A percentile compares a stretch with the other conserved stretches of the same genome.
Evolutionary conservation across 305 asterid genomes (phyloP).

Genomic region (Fraxinus nigra): DNA sequence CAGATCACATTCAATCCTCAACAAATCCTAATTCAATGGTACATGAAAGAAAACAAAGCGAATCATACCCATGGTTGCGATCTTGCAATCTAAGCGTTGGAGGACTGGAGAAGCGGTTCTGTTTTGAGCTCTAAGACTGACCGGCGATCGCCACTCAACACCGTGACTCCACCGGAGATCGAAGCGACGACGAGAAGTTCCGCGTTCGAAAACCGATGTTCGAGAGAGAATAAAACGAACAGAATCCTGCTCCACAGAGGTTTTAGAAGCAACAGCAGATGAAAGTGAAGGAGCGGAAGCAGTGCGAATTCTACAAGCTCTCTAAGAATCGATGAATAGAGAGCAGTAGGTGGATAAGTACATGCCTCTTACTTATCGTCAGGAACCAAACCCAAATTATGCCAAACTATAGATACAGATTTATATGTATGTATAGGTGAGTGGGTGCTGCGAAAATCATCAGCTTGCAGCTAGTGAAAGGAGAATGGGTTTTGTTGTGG

Average conservation of each 20-base stretch:
- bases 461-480: slow-evolving; percentile 8
- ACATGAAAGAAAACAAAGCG: neutral
- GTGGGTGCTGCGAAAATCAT: neutral
- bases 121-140: slow-evolving; percentile 63
- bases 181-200: slow-evolving; percentile 38
- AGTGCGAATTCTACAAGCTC: slow-evolving; percentile 42
- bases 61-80: slow-evolving; percentile 75
- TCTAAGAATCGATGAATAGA: slow-evolving; percentile 41
- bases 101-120: slow-evolving; percentile 49
- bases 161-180: slow-evolving; percentile 64
- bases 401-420: slow-evolving; percentile 10
- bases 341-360: slow-evolving; percentile 45
- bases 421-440: neutral
- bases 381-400: slow-evolving; percentile 26
- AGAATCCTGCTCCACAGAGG: slow-evolving; percentile 3
- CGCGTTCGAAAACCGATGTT: slow-evolving; percentile 34
- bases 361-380: slow-evolving; percentile 27
- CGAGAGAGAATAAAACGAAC: slow-evolving; percentile 22
- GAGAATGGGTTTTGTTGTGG: neutral
- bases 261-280: slow-evolving; percentile 17
- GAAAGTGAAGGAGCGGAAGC: slow-evolving; percentile 31
- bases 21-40: slow-evolving; percentile 6
- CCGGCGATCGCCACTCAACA: slow-evolving; percentile 47
- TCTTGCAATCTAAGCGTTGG: slow-evolving; percentile 55
- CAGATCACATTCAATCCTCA: neutral